These are phyloP conservation scores for Globisporangium apiculatum DNA, from an alignment of 352 stramenopile genomes.

Conservation along the genomic window DNA sequence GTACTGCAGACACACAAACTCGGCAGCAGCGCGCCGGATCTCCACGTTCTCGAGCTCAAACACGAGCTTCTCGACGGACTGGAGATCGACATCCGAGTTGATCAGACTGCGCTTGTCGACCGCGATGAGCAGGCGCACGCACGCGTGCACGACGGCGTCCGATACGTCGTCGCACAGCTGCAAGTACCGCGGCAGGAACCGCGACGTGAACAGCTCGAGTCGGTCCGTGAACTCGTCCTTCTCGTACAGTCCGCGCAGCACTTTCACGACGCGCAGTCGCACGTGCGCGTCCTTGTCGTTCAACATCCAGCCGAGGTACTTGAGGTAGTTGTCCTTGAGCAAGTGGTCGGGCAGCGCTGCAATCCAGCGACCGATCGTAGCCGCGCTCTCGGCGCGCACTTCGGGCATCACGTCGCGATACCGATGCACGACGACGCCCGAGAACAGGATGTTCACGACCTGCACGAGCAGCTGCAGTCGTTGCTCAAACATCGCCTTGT, in stretches of 20 bases:
- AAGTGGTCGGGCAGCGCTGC: conserved; percentile 85
- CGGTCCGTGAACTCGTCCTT: conserved; percentile 55
- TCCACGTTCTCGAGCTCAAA: conserved; percentile 65
- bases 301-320: conserved; percentile 95
- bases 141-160: conserved; percentile 55
- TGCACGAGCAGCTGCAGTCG: conserved; percentile 49
- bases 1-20: conserved; percentile 87
- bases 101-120: conserved; percentile 82
- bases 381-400: conserved; percentile 80
- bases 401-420: conserved; percentile 92
- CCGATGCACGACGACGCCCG: conserved; percentile 68
- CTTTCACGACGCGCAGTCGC: conserved; percentile 72
- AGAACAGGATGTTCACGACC: conserved; percentile 65
- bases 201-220: conserved; percentile 73
- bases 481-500: conserved; percentile 62
- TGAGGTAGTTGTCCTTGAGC: conserved; percentile 92
- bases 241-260: conserved; percentile 82
- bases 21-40: conserved; percentile 72
- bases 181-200: conserved; percentile 70
- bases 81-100: conserved; percentile 66
- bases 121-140: conserved; percentile 68
- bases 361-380: conserved; percentile 81
- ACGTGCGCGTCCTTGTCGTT: conserved; percentile 87
- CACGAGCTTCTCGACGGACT: conserved; percentile 72
- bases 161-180: conserved; percentile 81